Conservation (phyloP, 2,329 filamentous ascomycete species). For the Zasmidium angulare region DNA sequence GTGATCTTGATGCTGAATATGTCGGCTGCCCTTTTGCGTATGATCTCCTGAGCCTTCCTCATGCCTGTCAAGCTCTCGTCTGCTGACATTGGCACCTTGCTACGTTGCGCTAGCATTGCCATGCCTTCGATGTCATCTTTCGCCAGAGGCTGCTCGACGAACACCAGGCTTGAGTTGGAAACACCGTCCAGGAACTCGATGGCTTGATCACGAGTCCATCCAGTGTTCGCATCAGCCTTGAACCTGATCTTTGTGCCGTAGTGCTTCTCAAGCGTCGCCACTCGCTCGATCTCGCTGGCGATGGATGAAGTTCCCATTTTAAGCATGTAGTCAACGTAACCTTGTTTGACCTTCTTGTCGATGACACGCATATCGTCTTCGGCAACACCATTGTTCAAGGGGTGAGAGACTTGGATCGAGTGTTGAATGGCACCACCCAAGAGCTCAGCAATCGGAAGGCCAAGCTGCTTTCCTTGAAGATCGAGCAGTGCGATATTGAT, state of each 20-base stretch:
- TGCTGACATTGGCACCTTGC: background rate
- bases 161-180: background rate
- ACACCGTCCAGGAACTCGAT: background rate
- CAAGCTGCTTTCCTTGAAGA: background rate
- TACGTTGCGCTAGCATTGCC: background rate
- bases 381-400: background rate
- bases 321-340: background rate
- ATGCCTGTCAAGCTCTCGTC: background rate
- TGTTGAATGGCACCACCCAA: background rate
- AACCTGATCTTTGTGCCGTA: background rate
- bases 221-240: background rate
- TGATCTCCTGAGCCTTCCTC: background rate
- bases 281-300: background rate
- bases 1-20: background rate
- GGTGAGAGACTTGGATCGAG: background rate
- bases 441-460: background rate
- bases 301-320: background rate
- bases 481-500: background rate
- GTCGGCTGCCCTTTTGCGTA: background rate
- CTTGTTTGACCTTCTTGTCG: background rate
- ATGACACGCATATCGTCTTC: background rate
- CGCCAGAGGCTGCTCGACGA: background rate
- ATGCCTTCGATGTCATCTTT: background rate
- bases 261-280: background rate
- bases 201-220: background rate